Percentiles rank a stretch among this genome's conserved stretches.
These are phyloP conservation scores for Solanum medicagineum DNA, from an alignment of 257 asterid genomes.

Conservation along the genomic window DNA sequence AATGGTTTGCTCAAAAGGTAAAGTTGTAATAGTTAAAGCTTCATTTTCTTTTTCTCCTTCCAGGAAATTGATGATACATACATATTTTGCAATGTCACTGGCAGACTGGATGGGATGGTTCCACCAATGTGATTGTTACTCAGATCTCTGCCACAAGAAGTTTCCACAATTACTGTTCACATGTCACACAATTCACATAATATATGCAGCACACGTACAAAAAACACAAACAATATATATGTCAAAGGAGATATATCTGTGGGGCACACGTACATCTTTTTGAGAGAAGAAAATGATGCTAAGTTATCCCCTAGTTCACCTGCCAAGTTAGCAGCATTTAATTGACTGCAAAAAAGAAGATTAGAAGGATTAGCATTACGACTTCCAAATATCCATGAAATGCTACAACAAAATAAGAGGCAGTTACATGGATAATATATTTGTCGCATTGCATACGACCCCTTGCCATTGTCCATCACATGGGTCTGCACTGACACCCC, in stretches of 20 bases:
- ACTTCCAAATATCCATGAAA: not conserved
- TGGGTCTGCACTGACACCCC: constrained; percentile 62
- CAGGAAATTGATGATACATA: constrained; percentile 23
- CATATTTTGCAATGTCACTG: constrained; percentile 52
- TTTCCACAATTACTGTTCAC: not conserved
- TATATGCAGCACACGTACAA: not conserved
- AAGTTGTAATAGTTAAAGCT: not conserved
- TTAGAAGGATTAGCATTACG: not conserved
- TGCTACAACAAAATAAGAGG: not conserved
- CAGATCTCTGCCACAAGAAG: constrained; percentile 49
- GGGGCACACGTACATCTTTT: constrained; percentile 29
- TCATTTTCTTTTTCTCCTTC: not conserved
- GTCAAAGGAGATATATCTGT: not conserved
- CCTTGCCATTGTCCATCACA: constrained; percentile 65
- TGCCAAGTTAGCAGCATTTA: constrained; percentile 55
- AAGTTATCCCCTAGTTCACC: constrained; percentile 79
- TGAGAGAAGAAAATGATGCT: constrained; percentile 52
- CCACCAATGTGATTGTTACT: constrained; percentile 93
- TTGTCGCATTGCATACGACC: constrained; percentile 28
- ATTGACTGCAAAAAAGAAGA: constrained; percentile 25
- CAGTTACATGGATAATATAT: constrained; percentile 37
- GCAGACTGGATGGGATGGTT: constrained; percentile 70
- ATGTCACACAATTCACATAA: not conserved
- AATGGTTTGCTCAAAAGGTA: constrained; percentile 10
- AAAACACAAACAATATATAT: not conserved